phyloP scores from a whole-genome alignment of 345 rosid genomes.

The Syzygium grande region DNA sequence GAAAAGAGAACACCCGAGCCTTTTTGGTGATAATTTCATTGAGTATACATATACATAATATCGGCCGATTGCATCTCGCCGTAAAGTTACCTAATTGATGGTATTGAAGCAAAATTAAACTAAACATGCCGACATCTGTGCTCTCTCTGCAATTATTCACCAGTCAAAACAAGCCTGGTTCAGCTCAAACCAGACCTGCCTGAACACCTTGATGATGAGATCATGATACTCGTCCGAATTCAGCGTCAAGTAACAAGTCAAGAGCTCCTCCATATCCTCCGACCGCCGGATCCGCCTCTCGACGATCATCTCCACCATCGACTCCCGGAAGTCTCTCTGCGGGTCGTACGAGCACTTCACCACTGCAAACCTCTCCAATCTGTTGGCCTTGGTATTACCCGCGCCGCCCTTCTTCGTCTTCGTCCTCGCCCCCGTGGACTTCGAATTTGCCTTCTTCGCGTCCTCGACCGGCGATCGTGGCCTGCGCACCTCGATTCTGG shows the following conservation, averaged over 20 bases:
- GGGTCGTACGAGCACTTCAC: constrained; percentile 76
- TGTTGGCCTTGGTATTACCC: constrained; percentile 8
- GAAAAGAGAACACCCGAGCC: background rate
- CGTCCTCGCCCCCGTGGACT: constrained; percentile 42
- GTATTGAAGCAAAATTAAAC: background rate
- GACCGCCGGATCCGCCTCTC: constrained; percentile 41
- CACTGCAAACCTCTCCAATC: constrained; percentile 57
- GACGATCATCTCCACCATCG: constrained; percentile 85
- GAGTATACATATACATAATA: background rate
- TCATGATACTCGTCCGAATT: constrained; percentile 66
- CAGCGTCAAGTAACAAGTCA: constrained; percentile 75
- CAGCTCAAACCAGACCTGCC: constrained; percentile 63
- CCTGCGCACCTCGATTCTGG: background rate
- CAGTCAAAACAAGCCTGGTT: background rate
- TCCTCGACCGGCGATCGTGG: background rate
- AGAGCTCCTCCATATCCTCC: constrained; percentile 72
- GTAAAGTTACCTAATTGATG: background rate
- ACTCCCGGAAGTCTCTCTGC: constrained; percentile 70
- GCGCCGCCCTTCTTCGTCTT: constrained; percentile 31
- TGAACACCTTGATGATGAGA: constrained; percentile 81
- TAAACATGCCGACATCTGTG: background rate
- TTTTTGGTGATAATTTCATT: background rate
- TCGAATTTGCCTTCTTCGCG: constrained; percentile 19
- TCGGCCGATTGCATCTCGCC: background rate
- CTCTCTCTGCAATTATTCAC: background rate